Evolutionary conservation across 192 early-diverging fungal species (phyloP).

Genomic region (Chytriomyces sp.): DNA sequence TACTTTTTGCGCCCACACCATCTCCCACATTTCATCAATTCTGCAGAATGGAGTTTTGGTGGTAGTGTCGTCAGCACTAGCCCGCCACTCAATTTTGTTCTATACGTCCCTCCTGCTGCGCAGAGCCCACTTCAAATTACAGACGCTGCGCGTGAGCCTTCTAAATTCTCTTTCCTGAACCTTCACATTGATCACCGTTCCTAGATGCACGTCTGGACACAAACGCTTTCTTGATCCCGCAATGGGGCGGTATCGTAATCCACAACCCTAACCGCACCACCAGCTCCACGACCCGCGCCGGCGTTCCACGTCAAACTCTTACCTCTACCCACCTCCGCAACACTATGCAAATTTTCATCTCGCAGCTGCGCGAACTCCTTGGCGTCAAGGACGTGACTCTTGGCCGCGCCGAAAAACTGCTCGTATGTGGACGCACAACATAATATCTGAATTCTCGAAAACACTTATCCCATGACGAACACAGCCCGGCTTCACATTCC

Average conservation of each 20-base stretch:
- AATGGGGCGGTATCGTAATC: conserved; percentile 93
- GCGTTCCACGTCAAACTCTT: background rate
- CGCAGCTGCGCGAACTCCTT: conserved; percentile 80
- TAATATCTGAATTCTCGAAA: background rate
- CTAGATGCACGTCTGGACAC: conserved; percentile 48
- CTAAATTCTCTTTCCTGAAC: background rate
- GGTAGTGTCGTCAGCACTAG: conserved; percentile 75
- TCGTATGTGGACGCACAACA: conserved; percentile 20
- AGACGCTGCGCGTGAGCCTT: conserved; percentile 41
- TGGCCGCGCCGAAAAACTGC: conserved; percentile 28
- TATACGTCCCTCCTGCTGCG: conserved; percentile 75
- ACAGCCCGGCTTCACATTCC: conserved; percentile 38
- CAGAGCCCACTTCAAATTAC: conserved; percentile 73
- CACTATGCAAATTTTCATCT: conserved; percentile 77
- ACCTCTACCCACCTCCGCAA: background rate
- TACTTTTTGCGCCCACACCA: conserved; percentile 62
- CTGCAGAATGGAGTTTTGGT: conserved; percentile 95
- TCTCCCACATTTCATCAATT: conserved; percentile 91
- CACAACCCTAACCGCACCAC: conserved; percentile 56
- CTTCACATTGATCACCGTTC: background rate
- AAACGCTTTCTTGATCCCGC: conserved; percentile 90
- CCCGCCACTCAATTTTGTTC: conserved; percentile 86
- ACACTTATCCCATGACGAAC: background rate
- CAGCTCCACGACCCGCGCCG: background rate
- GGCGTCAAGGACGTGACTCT: conserved; percentile 67